Percentiles rank a stretch among this genome's conserved stretches.
Conservation (phyloP, 352 stramenopile genomes). For the Globisporangium parvum region DNA sequence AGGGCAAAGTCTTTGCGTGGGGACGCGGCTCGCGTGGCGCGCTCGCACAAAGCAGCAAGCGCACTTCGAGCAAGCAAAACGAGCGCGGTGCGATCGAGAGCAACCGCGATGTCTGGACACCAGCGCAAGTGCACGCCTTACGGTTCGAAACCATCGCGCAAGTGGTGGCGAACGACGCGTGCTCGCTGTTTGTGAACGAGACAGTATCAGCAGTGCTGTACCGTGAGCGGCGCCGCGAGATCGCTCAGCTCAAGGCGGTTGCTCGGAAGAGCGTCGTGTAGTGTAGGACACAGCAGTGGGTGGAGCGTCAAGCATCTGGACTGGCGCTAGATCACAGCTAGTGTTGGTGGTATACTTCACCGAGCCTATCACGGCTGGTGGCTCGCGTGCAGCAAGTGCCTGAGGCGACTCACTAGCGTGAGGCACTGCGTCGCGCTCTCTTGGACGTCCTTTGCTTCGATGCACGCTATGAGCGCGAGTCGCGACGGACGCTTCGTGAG, state of each 20-base stretch:
- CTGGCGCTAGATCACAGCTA: not conserved
- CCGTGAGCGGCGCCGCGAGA: constrained; percentile 34
- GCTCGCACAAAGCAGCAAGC: constrained; percentile 23
- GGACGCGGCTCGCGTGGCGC: constrained; percentile 41
- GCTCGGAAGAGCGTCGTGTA: constrained; percentile 13
- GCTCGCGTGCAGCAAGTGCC: not conserved
- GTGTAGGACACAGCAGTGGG: not conserved
- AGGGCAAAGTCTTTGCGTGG: constrained; percentile 56
- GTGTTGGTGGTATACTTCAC: constrained; percentile 10
- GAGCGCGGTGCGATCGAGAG: not conserved
- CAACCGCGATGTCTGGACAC: constrained; percentile 31
- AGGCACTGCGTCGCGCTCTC: constrained; percentile 8
- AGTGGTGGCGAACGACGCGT: constrained; percentile 47
- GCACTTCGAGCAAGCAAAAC: constrained; percentile 1
- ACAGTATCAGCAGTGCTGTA: constrained; percentile 30
- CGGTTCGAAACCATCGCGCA: constrained; percentile 44
- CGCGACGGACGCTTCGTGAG: constrained; percentile 6
- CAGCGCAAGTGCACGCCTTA: constrained; percentile 34
- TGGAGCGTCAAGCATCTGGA: too few relatives aligned
- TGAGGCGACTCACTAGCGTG: not conserved
- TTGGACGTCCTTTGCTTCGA: constrained; percentile 7
- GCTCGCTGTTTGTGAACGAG: constrained; percentile 52
- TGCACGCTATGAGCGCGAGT: not conserved
- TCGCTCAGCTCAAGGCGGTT: constrained; percentile 36
- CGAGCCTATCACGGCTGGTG: constrained; percentile 2